A percentile compares a stretch with the other conserved stretches of the same genome.
phyloP scores from a whole-genome alignment of 2,329 filamentous ascomycete species.

The Alternaria postmessia region DNA sequence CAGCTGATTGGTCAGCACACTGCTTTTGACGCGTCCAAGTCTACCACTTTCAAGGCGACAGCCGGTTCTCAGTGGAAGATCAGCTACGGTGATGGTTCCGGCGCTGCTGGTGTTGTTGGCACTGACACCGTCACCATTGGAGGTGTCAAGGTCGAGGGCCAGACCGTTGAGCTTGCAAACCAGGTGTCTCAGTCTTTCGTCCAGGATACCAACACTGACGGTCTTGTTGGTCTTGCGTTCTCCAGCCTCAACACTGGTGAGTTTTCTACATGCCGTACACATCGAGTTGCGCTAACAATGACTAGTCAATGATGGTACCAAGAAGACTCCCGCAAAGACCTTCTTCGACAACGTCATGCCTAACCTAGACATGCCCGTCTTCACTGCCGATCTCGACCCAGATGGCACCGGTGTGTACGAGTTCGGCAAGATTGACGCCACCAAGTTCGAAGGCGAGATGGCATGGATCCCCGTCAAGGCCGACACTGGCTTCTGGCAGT shows the following conservation, averaged over 20 bases:
- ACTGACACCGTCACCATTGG: constrained; percentile 74
- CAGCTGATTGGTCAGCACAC: constrained; percentile 60
- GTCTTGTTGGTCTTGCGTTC: constrained; percentile 75
- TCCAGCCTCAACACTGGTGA: constrained; percentile 66
- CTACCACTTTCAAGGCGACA: constrained; percentile 59
- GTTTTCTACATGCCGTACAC: constrained; percentile 47
- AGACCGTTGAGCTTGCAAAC: constrained; percentile 74
- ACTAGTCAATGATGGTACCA: constrained; percentile 54
- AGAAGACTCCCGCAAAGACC: constrained; percentile 70
- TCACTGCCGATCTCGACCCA: constrained; percentile 73
- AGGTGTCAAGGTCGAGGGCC: constrained; percentile 66
- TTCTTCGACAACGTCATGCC: constrained; percentile 75
- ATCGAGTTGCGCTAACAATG: constrained; percentile 13
- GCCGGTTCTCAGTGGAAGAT: constrained; percentile 67
- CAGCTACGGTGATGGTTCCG: constrained; percentile 73
- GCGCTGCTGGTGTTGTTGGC: constrained; percentile 70
- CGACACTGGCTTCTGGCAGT: constrained; percentile 73
- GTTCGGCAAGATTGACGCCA: constrained; percentile 73
- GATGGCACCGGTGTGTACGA: constrained; percentile 71
- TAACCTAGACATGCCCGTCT: constrained; percentile 70
- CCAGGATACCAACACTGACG: constrained; percentile 68
- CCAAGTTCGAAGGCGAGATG: constrained; percentile 70
- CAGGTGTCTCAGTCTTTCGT: constrained; percentile 66
- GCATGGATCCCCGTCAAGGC: constrained; percentile 69
- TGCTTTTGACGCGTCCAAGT: constrained; percentile 63